Evolutionary conservation across 805 yeast genomes (phyloP), one percentile per base, ranked within the genome.

Genomic region (Priceomyces carsonii): DNA sequence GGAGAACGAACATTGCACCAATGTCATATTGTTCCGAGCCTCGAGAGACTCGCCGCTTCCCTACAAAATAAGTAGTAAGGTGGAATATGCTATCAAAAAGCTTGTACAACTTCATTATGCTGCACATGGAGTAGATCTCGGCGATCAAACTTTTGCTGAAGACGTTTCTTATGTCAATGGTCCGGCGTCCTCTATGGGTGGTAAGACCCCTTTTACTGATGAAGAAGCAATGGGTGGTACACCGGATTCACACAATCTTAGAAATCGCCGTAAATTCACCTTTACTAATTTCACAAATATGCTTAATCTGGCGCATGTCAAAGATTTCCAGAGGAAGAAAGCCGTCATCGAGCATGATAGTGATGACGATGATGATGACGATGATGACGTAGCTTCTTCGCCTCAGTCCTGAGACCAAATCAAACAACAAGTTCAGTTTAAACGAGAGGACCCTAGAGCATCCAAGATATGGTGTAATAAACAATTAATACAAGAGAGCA

Each of bases 1-100:
- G 75, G 99, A 93, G 50, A 93, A 93, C 60, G 98, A 93, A 59
- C 99, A 93, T 59, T 82, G 90, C 30, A 81, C 97, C 0, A 91
- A 91, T 55, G 95, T 89, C 8, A 80, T 79, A 36, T 63, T 88
- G 28, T 85, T 82, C 59, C 74, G 95, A 44, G 98, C 97, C 0
- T 82, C 95, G 7, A 78, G 95, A 39, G 96, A 91, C 42, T 67
- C 87, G 7, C 86, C 91, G 2, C 63, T 91, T 35, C 99, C 99
- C 0, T 91, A 88, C 44, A 76, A 79, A 2, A 56, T 67, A 1
- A 44, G 62, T 3, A 9, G 36, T 1, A 53, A 48, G 30, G 71
- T 75, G 3, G 69, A 55, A 28, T 51, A 33, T 12, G 69, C 66
- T 14, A 62, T 61, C 33, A 61, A 61, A 30, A 57, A 54, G 31